Percentiles rank a stretch among this genome's conserved stretches.
Conservation (phyloP, 2,329 filamentous ascomycete species). For the Trichoderma sp. region DNA sequence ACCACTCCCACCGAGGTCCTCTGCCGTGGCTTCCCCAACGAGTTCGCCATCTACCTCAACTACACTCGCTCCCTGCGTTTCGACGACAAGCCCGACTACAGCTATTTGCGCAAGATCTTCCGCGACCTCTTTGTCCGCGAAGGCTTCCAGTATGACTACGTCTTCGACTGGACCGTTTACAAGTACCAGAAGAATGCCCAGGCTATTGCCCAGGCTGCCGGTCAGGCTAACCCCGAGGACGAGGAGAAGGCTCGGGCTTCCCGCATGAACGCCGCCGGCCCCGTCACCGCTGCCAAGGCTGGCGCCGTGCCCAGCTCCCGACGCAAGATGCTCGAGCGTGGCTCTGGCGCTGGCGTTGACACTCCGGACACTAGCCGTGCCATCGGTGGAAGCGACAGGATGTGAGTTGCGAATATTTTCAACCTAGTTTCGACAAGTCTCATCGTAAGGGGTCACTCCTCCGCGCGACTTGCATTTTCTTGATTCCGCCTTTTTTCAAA, state of each 20-base stretch:
- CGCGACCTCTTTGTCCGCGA: conserved; percentile 98
- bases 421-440: conserved; percentile 48
- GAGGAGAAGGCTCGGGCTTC: conserved; percentile 75
- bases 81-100: conserved; percentile 99
- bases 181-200: conserved; percentile 99
- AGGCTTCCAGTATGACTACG: conserved; percentile 99
- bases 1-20: conserved; percentile 97
- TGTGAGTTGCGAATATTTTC: conserved; percentile 74
- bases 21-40: conserved; percentile 98
- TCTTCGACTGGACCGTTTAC: conserved; percentile 99
- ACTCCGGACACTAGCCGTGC: conserved; percentile 73
- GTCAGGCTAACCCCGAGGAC: conserved; percentile 66
- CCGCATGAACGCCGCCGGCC: conserved; percentile 66
- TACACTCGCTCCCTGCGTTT: conserved; percentile 98
- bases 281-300: conserved; percentile 67
- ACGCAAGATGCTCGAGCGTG: conserved; percentile 80
- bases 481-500: conserved; percentile 62
- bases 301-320: conserved; percentile 75
- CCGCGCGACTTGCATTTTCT: conserved; percentile 80
- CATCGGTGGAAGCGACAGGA: conserved; percentile 83
- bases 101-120: conserved; percentile 99
- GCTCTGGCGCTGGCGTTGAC: conserved; percentile 60
- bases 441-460: conserved; percentile 83
- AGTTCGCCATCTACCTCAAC: conserved; percentile 99
- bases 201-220: conserved; percentile 83